Conservation (phyloP, 192 early-diverging fungal genomes). For the Linnemannia exigua region DNA sequence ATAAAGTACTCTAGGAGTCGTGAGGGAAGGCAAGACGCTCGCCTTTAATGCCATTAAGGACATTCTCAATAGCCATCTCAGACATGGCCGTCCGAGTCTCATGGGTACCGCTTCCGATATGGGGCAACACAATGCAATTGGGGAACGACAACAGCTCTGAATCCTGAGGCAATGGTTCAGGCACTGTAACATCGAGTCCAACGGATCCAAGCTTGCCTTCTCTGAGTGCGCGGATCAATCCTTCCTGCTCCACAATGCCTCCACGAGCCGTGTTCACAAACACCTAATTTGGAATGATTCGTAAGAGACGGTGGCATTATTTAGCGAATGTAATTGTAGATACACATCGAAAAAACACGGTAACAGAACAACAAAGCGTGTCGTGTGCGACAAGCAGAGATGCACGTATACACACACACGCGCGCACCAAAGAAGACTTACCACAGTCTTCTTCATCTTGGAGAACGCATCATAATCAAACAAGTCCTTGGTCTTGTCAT, state of each 20-base stretch:
- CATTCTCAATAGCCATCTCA: constrained; percentile 81
- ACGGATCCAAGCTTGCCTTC: constrained; percentile 71
- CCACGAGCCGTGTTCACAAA: constrained; percentile 90
- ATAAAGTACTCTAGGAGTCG: constrained; percentile 21
- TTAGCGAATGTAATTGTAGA: neutral
- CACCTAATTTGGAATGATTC: constrained; percentile 52
- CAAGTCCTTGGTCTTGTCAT: constrained; percentile 75
- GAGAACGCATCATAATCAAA: constrained; percentile 76
- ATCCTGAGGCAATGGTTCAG: constrained; percentile 81
- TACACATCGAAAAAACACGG: constrained; percentile 72
- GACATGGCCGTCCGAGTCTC: constrained; percentile 90
- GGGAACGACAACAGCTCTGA: constrained; percentile 72
- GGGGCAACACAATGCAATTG: constrained; percentile 84
- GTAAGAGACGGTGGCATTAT: neutral
- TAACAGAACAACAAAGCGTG: neutral
- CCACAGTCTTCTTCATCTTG: constrained; percentile 75
- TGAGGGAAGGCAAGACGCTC: constrained; percentile 58
- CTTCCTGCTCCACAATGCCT: constrained; percentile 82
- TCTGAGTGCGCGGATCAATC: constrained; percentile 75
- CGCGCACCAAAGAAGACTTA: constrained; percentile 47
- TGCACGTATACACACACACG: no score
- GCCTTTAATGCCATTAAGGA: constrained; percentile 71
- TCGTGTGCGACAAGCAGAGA: neutral
- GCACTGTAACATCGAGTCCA: constrained; percentile 90
- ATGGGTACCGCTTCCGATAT: constrained; percentile 85